Conservation (phyloP, 2,329 filamentous ascomycete species). For the Fusarium anguioides region DNA sequence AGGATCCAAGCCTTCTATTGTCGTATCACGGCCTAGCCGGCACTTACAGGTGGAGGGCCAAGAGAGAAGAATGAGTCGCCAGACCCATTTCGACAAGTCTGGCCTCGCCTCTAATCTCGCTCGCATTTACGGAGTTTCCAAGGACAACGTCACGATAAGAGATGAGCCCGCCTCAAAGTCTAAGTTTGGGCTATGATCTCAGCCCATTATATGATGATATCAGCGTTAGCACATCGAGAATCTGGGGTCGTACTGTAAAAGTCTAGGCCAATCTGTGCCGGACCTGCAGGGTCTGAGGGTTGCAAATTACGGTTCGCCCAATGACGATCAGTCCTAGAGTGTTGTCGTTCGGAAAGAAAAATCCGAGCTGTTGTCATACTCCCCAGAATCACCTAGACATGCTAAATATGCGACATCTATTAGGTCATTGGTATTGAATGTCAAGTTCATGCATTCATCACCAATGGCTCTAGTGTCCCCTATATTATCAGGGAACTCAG, state of each 20-base stretch:
- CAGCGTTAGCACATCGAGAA: constrained; percentile 18
- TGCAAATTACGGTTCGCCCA: constrained; percentile 20
- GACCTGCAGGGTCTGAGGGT: constrained; percentile 18
- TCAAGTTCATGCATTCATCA: not conserved
- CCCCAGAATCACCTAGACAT: not conserved
- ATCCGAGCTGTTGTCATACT: not conserved
- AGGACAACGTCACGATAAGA: not conserved
- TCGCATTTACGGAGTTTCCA: not conserved
- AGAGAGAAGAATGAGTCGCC: constrained; percentile 28
- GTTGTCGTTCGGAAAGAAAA: not conserved
- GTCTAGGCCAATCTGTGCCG: constrained; percentile 4
- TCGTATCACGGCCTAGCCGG: constrained; percentile 32
- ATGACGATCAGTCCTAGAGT: constrained; percentile 7
- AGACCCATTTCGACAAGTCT: constrained; percentile 17
- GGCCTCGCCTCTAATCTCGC: constrained; percentile 1
- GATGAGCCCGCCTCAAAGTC: constrained; percentile 9
- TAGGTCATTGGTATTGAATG: not conserved
- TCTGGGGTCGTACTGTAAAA: constrained; percentile 15
- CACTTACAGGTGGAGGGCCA: constrained; percentile 40
- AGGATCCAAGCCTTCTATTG: constrained; percentile 14
- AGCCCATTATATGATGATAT: constrained; percentile 32
- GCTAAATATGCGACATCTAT: not conserved
- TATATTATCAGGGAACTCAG: not conserved
- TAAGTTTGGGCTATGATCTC: constrained; percentile 26
- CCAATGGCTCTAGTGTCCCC: not conserved